A percentile compares a stretch with the other conserved stretches of the same genome.
Conservation (phyloP, 768 basidiomycete species). For the Boletus reticulatus region DNA sequence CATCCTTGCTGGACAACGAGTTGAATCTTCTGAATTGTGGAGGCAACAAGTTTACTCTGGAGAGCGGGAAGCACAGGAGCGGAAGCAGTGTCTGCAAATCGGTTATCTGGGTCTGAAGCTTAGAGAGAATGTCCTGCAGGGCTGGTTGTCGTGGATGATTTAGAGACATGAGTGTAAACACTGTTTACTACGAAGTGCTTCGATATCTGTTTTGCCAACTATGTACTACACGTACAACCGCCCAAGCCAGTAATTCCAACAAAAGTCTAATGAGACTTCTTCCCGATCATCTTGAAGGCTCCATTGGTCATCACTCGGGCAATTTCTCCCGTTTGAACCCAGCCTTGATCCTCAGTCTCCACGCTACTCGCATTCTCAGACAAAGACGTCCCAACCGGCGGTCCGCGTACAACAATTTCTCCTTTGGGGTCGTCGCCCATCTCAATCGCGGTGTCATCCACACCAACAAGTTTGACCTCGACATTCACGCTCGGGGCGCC, state of each 20-base stretch:
- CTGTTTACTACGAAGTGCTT: too few species aligned
- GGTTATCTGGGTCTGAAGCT: slow-evolving; percentile 45
- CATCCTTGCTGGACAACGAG: slow-evolving; percentile 28
- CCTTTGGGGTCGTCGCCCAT: slow-evolving; percentile 66
- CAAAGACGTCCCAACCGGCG: slow-evolving; percentile 60
- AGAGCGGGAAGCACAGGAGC: slow-evolving; percentile 60
- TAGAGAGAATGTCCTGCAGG: slow-evolving; percentile 38
- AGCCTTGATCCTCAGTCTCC: slow-evolving; percentile 40
- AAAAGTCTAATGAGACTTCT: slow-evolving; percentile 2
- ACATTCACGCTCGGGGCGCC: slow-evolving; percentile 87
- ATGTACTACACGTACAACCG: not conserved
- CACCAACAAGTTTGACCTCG: slow-evolving; percentile 73
- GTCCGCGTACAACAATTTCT: slow-evolving; percentile 62
- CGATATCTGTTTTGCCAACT: too few species aligned
- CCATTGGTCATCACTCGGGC: slow-evolving; percentile 64
- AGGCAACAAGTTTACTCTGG: slow-evolving; percentile 55
- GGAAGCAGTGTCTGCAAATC: slow-evolving; percentile 51
- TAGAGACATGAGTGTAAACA: slow-evolving; percentile 4
- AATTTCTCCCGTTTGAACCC: slow-evolving; percentile 44
- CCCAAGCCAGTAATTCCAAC: not conserved
- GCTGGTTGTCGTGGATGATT: slow-evolving; percentile 3
- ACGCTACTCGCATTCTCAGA: slow-evolving; percentile 24
- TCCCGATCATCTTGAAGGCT: slow-evolving; percentile 45
- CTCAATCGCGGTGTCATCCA: slow-evolving; percentile 66
- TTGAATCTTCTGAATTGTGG: slow-evolving; percentile 50